A percentile compares a stretch with the other conserved stretches of the same genome.
Evolutionary conservation across 225 moss, liverwort and hornwort genomes (phyloP).

Genomic region (Ulota crispa): DNA sequence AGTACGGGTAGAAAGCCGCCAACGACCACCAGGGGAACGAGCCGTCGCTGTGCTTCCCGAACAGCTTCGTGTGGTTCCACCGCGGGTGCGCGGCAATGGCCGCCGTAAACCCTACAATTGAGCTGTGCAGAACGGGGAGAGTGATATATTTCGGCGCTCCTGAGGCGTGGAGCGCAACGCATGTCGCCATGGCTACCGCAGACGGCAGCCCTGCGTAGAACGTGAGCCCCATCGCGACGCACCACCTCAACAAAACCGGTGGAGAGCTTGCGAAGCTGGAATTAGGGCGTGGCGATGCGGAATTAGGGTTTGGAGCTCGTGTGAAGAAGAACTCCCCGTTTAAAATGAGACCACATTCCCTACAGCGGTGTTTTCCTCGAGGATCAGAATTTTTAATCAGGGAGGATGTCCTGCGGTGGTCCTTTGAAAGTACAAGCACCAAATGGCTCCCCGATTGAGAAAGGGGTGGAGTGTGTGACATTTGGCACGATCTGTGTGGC

Average conservation of each 20-base stretch:
- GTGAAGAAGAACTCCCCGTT: not conserved
- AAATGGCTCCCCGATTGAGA: not conserved
- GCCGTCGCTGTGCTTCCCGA: constrained; percentile 62
- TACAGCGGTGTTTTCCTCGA: not conserved
- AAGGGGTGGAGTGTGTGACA: constrained; percentile 9
- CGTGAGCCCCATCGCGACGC: constrained; percentile 67
- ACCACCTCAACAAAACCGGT: not conserved
- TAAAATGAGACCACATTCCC: not conserved
- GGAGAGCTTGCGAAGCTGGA: not conserved
- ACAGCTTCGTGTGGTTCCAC: constrained; percentile 54
- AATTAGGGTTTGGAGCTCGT: constrained; percentile 26
- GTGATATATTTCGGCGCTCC: constrained; percentile 48
- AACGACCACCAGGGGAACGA: constrained; percentile 78
- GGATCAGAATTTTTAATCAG: not conserved
- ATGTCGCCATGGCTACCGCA: constrained; percentile 56
- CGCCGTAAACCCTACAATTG: constrained; percentile 73
- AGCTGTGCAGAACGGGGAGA: constrained; percentile 67
- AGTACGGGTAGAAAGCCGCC: constrained; percentile 70
- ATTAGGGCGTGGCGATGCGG: not conserved
- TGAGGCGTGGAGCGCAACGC: constrained; percentile 45
- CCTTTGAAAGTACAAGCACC: not conserved
- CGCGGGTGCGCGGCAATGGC: constrained; percentile 71
- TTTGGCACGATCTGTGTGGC: not conserved
- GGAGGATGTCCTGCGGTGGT: not conserved
- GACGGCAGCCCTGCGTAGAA: constrained; percentile 65